A percentile compares a stretch with the other conserved stretches of the same genome.
phyloP scores from a whole-genome alignment of 1,284 basidiomycete genomes.

The Malassezia pachydermatis region DNA sequence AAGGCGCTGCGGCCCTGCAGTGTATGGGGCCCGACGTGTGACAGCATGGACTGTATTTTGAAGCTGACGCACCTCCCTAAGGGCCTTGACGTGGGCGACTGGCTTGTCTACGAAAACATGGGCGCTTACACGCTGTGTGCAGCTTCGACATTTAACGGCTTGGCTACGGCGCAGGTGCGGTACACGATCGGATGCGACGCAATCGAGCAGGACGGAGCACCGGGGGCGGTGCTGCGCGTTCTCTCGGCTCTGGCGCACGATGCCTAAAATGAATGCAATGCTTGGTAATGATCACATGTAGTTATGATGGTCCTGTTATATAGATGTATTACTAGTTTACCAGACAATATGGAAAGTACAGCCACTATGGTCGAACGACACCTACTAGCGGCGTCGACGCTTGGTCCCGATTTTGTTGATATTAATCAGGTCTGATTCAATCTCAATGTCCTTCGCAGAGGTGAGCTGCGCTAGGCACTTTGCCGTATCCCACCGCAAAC shows the following conservation, averaged over 20 bases:
- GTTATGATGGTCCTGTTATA: too few species aligned
- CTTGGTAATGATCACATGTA: too few species aligned
- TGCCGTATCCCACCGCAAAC: slow-evolving; percentile 42
- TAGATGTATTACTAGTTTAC: too few species aligned
- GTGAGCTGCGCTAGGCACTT: slow-evolving; percentile 43
- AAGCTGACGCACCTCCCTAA: slow-evolving; percentile 33
- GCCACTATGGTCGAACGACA: too few species aligned
- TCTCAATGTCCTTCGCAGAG: slow-evolving; percentile 44
- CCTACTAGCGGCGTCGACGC: slow-evolving; percentile 24
- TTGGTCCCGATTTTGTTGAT: slow-evolving; percentile 45
- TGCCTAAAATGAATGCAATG: too few species aligned
- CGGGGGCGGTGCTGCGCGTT: slow-evolving; percentile 4
- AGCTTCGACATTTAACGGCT: slow-evolving; percentile 74
- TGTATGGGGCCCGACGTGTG: slow-evolving; percentile 67
- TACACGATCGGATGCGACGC: slow-evolving; percentile 49
- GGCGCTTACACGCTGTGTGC: slow-evolving; percentile 87
- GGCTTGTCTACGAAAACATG: slow-evolving; percentile 84
- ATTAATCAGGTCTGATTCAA: slow-evolving; percentile 45
- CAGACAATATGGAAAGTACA: too few species aligned
- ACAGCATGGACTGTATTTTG: slow-evolving; percentile 64
- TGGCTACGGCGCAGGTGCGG: slow-evolving; percentile 46
- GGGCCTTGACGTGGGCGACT: slow-evolving; percentile 58
- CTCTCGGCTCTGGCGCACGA: too few species aligned
- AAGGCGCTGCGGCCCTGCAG: slow-evolving; percentile 48
- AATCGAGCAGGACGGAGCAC: slow-evolving; percentile 8